Evolutionary conservation across 805 yeast genomes (phyloP), one percentile per base, ranked within the genome.

Genomic region (Candida nitratophila): DNA sequence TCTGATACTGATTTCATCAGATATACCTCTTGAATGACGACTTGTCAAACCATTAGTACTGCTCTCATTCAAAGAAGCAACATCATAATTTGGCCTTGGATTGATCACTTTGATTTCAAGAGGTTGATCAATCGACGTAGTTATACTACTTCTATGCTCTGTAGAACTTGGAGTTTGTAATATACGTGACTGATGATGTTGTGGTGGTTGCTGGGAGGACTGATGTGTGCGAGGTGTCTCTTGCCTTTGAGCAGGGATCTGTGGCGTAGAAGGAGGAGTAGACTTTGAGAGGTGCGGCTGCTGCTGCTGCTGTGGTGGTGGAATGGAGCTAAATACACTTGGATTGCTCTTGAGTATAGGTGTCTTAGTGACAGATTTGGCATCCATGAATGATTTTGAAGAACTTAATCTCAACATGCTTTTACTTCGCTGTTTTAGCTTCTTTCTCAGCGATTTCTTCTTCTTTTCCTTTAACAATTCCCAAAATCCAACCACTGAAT

Each of bases 401-500:
- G 56, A 48, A 12, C 56, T 48, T n/a, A 61, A 38, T 39, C 59
- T 50, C 30, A 63, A 42, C 54, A 62, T 54, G 40, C 68, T 58
- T 44, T 57, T 52, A 40, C 63, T 56, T 37, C 60, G 44, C 11
- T 51, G 45, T 39, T 50, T 52, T 29, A 50, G 39, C 36, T 47
- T 53, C 31, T 47, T 58, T 68, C 69, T 47, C 19, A 39, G 20
- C 4, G 29, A 26, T 57, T 55, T 51, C 41, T 63, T 59, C 50
- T 77, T 81, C 40, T 67, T 65, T 20, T 84, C 87, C 26, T 83
- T 61, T 16, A 80, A 61, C 17, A 87, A 65, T 39, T 81, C 81
- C 83, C 90, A 88, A 45, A 82, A 70, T 0, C 91, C 96, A 14
- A 85, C 77, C 15, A 85, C 64, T 0, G 87, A 69, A 60, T 86